Evolutionary conservation across 768 basidiomycete species (phyloP).

Genomic region (Lyophyllum semitale): DNA sequence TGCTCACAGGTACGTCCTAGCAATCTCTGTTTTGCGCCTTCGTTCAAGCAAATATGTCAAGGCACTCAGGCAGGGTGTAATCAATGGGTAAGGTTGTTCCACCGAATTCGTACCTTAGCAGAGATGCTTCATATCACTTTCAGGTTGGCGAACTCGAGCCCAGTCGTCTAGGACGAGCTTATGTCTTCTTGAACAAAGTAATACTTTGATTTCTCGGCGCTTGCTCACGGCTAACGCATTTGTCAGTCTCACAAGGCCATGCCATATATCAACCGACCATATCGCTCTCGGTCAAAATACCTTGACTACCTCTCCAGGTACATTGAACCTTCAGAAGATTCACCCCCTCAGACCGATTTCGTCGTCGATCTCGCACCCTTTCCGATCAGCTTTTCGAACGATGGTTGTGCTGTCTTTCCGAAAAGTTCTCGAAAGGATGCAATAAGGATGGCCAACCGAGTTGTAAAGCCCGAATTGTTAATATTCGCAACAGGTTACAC

Average conservation of each 20-base stretch:
- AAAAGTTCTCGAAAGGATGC: conserved; percentile 42
- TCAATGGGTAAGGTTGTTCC: conserved; percentile 47
- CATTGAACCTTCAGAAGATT: conserved; percentile 56
- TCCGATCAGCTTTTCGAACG: conserved; percentile 42
- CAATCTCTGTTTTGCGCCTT: conserved; percentile 18
- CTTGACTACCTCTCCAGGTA: conserved; percentile 55
- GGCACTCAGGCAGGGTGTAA: conserved; percentile 60
- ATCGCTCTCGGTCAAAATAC: conserved; percentile 40
- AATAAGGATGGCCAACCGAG: conserved; percentile 36
- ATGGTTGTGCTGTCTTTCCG: conserved; percentile 50
- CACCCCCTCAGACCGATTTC: conserved; percentile 43
- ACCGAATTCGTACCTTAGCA: background rate
- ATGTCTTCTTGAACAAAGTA: conserved; percentile 65
- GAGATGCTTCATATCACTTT: background rate
- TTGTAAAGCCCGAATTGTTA: conserved; percentile 48
- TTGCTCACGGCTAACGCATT: background rate
- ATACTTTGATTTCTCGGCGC: background rate
- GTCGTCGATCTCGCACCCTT: conserved; percentile 58
- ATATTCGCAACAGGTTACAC: conserved; percentile 52
- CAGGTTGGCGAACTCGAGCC: conserved; percentile 56
- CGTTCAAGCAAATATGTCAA: conserved; percentile 30
- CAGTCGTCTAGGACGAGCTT: conserved; percentile 57
- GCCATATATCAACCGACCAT: conserved; percentile 63
- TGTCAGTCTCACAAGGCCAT: conserved; percentile 55
- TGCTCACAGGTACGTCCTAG: conserved; percentile 48